Conservation (phyloP, 257 asterid species). For the Rehmannia glutinosa region DNA sequence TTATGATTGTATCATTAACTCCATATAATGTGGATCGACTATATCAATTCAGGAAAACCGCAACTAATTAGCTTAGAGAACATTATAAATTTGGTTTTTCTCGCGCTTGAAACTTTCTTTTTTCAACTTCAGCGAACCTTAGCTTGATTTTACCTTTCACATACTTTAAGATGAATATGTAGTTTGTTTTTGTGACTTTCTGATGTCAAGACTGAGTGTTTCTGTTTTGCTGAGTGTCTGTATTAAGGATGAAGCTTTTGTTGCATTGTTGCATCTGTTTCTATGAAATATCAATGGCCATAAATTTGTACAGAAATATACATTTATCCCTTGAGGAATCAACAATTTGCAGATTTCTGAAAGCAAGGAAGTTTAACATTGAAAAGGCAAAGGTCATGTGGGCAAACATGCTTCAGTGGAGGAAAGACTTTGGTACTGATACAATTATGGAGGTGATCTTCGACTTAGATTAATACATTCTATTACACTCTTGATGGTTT, state of each 20-base stretch:
- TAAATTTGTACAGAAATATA: not conserved
- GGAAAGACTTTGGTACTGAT: conserved; percentile 59
- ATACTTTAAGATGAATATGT: not conserved
- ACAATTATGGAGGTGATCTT: conserved; percentile 57
- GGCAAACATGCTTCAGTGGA: conserved; percentile 83
- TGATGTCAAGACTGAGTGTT: not conserved
- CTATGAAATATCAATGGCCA: not conserved
- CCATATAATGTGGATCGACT: not conserved
- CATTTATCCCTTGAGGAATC: not conserved
- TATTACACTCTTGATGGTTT: not conserved
- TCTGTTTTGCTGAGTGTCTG: not conserved
- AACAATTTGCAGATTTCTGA: conserved; percentile 51
- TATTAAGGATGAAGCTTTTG: not conserved
- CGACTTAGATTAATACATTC: not conserved
- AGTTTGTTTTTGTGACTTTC: too few species aligned
- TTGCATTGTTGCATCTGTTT: conserved; percentile 17
- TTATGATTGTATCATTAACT: not conserved
- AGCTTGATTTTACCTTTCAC: not conserved
- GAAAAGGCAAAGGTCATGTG: conserved; percentile 65
- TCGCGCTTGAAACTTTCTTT: not conserved
- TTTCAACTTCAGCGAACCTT: not conserved
- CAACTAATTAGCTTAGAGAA: not conserved
- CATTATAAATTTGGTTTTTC: conserved; percentile 7
- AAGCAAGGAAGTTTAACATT: conserved; percentile 67
- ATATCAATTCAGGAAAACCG: not conserved